phyloP scores from a whole-genome alignment of 2,329 filamentous ascomycete genomes.

The Exophiala lecanii-corni region DNA sequence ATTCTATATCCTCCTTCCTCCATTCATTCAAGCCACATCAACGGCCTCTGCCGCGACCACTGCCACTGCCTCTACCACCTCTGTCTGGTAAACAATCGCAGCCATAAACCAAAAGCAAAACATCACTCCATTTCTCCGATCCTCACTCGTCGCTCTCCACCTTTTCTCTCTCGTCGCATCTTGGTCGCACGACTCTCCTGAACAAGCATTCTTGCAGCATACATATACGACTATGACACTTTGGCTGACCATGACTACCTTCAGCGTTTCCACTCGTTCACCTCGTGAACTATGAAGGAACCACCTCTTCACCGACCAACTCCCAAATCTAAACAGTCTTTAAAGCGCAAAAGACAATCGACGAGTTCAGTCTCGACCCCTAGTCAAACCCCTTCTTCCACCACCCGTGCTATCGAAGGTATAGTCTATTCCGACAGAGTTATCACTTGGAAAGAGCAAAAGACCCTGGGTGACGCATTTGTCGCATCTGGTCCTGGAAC shows the following conservation, averaged over 20 bases:
- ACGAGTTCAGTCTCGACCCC: background rate
- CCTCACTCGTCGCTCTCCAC: too few relatives aligned
- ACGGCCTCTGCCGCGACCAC: background rate
- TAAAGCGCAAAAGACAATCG: constrained; percentile 18
- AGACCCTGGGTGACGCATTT: constrained; percentile 9
- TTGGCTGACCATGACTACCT: constrained; percentile 16
- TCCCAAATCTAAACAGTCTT: constrained; percentile 8
- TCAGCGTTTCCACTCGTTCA: constrained; percentile 1
- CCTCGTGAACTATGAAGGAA: constrained; percentile 22
- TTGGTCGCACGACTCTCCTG: too few relatives aligned
- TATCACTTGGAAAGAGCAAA: constrained; percentile 20
- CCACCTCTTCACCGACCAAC: constrained; percentile 4
- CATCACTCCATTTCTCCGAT: too few relatives aligned
- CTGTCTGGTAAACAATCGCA: too few relatives aligned
- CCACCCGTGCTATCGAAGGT: background rate
- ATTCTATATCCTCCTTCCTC: too few relatives aligned
- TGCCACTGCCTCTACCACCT: background rate
- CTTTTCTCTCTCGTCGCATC: too few relatives aligned
- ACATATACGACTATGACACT: too few relatives aligned
- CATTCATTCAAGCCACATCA: too few relatives aligned
- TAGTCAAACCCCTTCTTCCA: background rate
- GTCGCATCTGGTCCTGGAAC: constrained; percentile 7
- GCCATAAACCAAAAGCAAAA: too few relatives aligned
- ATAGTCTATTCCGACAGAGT: constrained; percentile 6
- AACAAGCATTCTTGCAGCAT: too few relatives aligned